Evolutionary conservation across 2,329 filamentous ascomycete species (phyloP), one percentile per base, ranked within the genome.

Genomic region (Phialophora verrucosa): DNA sequence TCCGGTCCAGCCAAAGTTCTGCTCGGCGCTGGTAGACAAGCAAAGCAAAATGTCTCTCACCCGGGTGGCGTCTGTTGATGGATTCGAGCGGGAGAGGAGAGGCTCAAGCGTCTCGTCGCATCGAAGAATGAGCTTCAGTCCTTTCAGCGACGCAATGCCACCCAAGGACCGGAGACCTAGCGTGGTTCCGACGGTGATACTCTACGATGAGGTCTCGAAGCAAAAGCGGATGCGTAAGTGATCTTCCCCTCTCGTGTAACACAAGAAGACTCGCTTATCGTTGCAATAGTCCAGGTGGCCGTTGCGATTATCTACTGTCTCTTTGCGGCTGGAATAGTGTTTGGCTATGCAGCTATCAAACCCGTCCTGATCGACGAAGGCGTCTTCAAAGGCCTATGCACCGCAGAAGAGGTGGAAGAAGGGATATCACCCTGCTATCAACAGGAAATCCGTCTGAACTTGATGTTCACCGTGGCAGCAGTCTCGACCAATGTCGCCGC

Each of bases 401-500:
- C 82, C 6, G 68, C 80, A 61, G 76, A 84, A 56, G 83, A 86
- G 74, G 64, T 86, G 23, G 77, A 83, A 1, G 75, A 81, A 4
- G 80, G 80, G 2, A 79, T 82, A 0, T 79, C 80, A 64, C 80
- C 86, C 20, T 89, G 87, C 74, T 85, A 84, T 67, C 81, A 82
- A 67, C 87, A 89, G 73, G 85, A 86, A 71, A 76, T 87, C 62
- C 76, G 83, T 66, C 84, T 97, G 64, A 97, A 97, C 76, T 82
- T 97, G 71, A 96, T 96, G 91, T 97, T 97, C 82, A 96, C 92
- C 5, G 85, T 93, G 31, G 93, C 93, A 12, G 93, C 92, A 14
- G 92, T 96, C 10, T 90, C 87, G 6, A 96, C 93, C 47, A 97
- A 97, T 74, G 90, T 96, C 12, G 91, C 88, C 49, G 93, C 93